phyloP scores from a whole-genome alignment of 192 early-diverging fungal genomes.

The Gryganskiella cystojenkinii region DNA sequence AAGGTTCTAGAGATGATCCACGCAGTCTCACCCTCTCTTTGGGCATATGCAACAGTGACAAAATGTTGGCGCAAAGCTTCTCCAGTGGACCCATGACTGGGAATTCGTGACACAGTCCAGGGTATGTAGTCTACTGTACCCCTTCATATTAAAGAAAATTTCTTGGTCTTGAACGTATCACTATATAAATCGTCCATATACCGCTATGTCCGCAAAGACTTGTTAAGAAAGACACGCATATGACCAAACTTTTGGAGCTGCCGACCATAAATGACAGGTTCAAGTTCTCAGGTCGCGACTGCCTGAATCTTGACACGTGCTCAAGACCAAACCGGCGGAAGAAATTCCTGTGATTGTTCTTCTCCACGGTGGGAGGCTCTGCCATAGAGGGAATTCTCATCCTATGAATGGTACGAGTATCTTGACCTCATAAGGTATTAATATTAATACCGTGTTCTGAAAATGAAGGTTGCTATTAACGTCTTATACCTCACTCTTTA shows the following conservation, averaged over 20 bases:
- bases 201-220: not conserved
- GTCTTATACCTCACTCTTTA: not conserved
- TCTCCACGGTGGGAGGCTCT: not conserved
- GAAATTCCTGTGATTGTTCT: constrained; percentile 1
- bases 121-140: not conserved
- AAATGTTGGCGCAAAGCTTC: not conserved
- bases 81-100: not conserved
- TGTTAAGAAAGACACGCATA: not conserved
- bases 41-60: not conserved
- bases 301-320: not conserved
- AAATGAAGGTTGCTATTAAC: not conserved
- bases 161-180: too few species aligned
- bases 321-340: not conserved
- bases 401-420: not conserved
- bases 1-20: not conserved
- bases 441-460: not conserved
- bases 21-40: not conserved
- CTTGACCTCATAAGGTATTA: not conserved
- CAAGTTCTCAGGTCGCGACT: not conserved
- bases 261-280: not conserved
- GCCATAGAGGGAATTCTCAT: constrained; percentile 1
- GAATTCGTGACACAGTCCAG: not conserved
- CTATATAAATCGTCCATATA: not conserved
- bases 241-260: not conserved
- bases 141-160: not conserved